Evolutionary conservation across 2,329 filamentous ascomycete genomes (phyloP).

Genomic region (Fusarium fracticaudum): DNA sequence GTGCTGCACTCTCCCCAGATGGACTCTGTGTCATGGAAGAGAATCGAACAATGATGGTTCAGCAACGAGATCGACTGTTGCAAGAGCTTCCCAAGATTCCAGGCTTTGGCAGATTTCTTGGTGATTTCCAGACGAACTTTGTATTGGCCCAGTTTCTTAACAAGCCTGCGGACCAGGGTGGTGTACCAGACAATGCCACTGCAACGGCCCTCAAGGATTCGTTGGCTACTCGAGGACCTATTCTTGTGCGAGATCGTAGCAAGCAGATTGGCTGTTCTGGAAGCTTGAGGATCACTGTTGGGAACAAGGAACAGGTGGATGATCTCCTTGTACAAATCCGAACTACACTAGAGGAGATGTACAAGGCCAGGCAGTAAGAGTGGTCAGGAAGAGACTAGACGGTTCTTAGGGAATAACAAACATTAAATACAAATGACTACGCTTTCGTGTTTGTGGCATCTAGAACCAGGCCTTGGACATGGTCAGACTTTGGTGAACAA

Average conservation of each 20-base stretch:
- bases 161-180: neutral
- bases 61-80: neutral
- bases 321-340: neutral
- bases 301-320: neutral
- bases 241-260: neutral
- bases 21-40: neutral
- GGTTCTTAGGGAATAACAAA: accelerated
- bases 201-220: neutral
- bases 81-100: neutral
- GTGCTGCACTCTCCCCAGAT: neutral
- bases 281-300: neutral
- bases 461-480: neutral
- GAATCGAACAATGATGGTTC: neutral
- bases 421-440: neutral
- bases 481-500: neutral
- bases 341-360: neutral
- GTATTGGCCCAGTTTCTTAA: neutral
- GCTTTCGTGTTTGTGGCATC: no score
- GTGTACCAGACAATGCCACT: neutral
- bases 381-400: accelerated
- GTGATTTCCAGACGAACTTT: neutral
- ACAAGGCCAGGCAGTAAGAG: neutral
- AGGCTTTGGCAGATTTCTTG: neutral
- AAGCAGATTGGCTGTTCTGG: neutral
- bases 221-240: neutral